Evolutionary conservation across 2,329 filamentous ascomycete species (phyloP), one percentile per base, ranked within the genome.

Genomic region (Verticillium tricorpus): DNA sequence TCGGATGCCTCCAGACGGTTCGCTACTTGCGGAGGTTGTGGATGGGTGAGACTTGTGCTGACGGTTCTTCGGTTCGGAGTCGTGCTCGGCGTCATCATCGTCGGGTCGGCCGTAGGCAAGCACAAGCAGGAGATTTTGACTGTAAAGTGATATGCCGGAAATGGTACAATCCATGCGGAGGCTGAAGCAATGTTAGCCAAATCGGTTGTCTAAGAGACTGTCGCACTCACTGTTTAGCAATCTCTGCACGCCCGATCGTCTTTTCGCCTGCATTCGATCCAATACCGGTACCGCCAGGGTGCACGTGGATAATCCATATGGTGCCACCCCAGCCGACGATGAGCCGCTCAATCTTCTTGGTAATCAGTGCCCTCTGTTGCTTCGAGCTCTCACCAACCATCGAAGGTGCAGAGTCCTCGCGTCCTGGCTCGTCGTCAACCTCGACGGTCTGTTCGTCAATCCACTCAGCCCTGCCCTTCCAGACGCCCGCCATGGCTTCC

Each of bases 161-260:
- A 99, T 92, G 74, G 97, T 93, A 81, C 95, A 98, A 79, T 99
- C 95, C 77, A 95, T 96, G 71, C 93, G 91, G 77, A 98, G 85
- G 77, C 90, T 93, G 67, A 19, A 28, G 31, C 31, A 58, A 65
- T 28, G 72, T 77, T 68, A 77, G 73, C 55, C 31, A 19, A 31
- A 28, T 28, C 25, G 35, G 25, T 3, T 19, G 4, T 1, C 7
- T 4, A 5, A 11, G 2, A 12, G n/a, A 40, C 28, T 28, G 28
- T 28, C 4, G 28, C 28, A 84, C 91, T 84, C 74, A 96, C 91
- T 94, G 93, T 76, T 96, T 96, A 65, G 92, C 87, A 72, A 98
- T 94, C 73, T 97, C 92, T 58, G 92, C 93, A 68, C 87, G 89
- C 34, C 92, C 94, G 68, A 90, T 84, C 56, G 86, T 88, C 70